Base-by-base conservation (phyloP, 768 basidiomycete species). In the Psilocybe subaeruginosa region DNA sequence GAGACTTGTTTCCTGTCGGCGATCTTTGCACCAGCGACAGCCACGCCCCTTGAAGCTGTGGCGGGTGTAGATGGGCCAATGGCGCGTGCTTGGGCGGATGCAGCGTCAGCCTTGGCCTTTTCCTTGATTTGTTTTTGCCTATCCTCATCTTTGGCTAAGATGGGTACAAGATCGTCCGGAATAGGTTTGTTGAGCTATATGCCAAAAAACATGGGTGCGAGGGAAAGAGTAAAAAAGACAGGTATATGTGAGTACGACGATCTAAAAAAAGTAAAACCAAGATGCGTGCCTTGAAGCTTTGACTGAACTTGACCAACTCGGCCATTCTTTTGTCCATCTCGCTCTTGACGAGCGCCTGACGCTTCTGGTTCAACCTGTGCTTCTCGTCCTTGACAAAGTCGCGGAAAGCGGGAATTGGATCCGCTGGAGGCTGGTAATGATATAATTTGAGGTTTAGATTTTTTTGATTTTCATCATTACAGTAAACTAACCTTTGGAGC, bases 291-390 rank as follows among this genome's bases (percentile, higher is more conserved):
- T 97, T 97, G 88, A 99, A 99, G 66, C 77, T 90, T 74, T 92
- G 84, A 65, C 93, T 94, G 76, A 98, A 99, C 75, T 92, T 92
- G 72, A 95, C 84, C 39, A 99, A 80, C 46, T 99, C 97, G 8
- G 94, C 91, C 80, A 97, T 87, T 63, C 92, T 88, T 71, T 92
- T 93, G 74, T 99, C 95, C 87, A 96, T 92, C 73, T 98, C 96
- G 69, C 83, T 91, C 83, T 95, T 96, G 54, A 88, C 86, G 48
- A 96, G 76, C 12, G 91, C 89, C 69, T 94, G 92, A 73, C 92
- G 87, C 84, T 96, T 97, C 77, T 94, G 90, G 48, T 92, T 90
- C 59, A 97, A 76, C 54, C 92, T 85, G 70, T 97, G 91, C 72
- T 91, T 92, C 77, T 99, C 97, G 66, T 85, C 89, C 1, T 90